Percentiles rank a stretch among this genome's conserved stretches.
These are phyloP conservation scores for Chlorencoelia australis DNA, from an alignment of 2,329 filamentous ascomycete species.

Conservation along the genomic window DNA sequence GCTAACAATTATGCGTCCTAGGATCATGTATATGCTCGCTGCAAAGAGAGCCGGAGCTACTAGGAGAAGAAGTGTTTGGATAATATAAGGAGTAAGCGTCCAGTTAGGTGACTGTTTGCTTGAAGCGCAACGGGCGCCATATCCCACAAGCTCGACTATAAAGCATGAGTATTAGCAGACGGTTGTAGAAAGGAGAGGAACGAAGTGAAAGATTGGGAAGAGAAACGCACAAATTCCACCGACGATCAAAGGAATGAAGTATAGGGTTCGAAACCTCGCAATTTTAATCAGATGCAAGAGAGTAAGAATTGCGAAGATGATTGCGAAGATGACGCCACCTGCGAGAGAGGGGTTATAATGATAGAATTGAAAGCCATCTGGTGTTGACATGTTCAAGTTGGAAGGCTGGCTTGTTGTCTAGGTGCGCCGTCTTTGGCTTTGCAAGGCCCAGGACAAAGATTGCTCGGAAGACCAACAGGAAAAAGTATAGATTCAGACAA, in stretches of 20 bases:
- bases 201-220: neutral
- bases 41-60: constrained; percentile 33
- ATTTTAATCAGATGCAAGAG: constrained; percentile 13
- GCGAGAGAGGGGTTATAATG: constrained; percentile 14
- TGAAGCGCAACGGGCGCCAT: constrained; percentile 22
- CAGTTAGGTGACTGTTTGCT: constrained; percentile 17
- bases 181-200: neutral
- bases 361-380: constrained; percentile 2
- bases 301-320: constrained; percentile 8
- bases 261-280: constrained; percentile 15
- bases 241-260: constrained; percentile 24
- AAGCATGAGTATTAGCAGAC: constrained; percentile 20
- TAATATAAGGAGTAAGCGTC: constrained; percentile 26
- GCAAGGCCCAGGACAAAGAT: too few species aligned
- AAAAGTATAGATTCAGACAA: neutral
- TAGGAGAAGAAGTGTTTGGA: constrained; percentile 30
- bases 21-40: constrained; percentile 32
- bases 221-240: constrained; percentile 14
- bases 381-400: neutral
- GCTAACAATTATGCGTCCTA: constrained; percentile 30
- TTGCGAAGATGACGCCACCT: constrained; percentile 11
- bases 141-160: constrained; percentile 33
- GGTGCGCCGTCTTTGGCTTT: too few species aligned
- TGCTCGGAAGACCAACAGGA: neutral
- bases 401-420: neutral